These are phyloP conservation scores for Xerocomus brunneocitrinus DNA, from an alignment of 768 basidiomycete genomes.

Conservation along the genomic window DNA sequence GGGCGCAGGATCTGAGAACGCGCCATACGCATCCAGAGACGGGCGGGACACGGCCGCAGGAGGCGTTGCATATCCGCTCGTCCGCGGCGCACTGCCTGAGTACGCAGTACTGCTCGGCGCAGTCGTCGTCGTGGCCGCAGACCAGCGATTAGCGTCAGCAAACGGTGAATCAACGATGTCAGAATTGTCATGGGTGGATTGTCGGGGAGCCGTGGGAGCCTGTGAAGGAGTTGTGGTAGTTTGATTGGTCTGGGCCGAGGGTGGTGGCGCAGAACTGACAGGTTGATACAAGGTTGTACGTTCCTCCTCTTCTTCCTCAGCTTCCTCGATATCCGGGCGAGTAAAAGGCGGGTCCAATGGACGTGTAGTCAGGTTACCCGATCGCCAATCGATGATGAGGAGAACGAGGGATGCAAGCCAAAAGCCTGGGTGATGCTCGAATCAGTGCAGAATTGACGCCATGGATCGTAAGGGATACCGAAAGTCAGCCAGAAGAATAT, in stretches of 20 bases:
- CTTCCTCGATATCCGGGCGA: constrained; percentile 51
- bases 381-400: constrained; percentile 72
- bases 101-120: constrained; percentile 24
- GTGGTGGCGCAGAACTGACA: constrained; percentile 28
- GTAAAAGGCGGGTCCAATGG: constrained; percentile 76
- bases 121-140: constrained; percentile 29
- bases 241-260: constrained; percentile 31
- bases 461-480: constrained; percentile 36
- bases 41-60: constrained; percentile 44
- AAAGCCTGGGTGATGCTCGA: constrained; percentile 43
- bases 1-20: constrained; percentile 85
- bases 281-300: constrained; percentile 47
- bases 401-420: constrained; percentile 70
- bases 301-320: constrained; percentile 50
- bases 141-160: constrained; percentile 50
- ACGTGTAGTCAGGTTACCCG: constrained; percentile 45
- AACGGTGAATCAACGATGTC: constrained; percentile 38
- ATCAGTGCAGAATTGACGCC: constrained; percentile 1
- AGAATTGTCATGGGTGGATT: constrained; percentile 23
- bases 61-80: constrained; percentile 27
- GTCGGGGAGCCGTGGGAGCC: constrained; percentile 12
- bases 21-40: constrained; percentile 86
- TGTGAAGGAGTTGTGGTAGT: constrained; percentile 13
- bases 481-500: constrained; percentile 89
- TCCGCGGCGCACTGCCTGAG: constrained; percentile 19